phyloP scores from a whole-genome alignment of 495 filamentous ascomycete species.

The Cudoniella acicularis region DNA sequence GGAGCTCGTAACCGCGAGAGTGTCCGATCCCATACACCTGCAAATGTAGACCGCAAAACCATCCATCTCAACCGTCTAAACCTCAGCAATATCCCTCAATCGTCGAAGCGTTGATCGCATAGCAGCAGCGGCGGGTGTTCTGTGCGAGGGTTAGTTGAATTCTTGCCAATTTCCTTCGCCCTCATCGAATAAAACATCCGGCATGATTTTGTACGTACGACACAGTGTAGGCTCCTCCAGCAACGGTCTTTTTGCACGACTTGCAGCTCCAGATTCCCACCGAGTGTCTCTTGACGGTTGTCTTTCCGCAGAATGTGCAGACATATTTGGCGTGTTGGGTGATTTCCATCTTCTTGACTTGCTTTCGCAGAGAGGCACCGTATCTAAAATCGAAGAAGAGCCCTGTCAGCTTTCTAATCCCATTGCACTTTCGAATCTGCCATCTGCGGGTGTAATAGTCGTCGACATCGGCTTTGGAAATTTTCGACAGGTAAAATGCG shows the following conservation, averaged over 20 bases:
- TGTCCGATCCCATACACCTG: constrained; percentile 27
- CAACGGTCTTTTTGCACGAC: constrained; percentile 88
- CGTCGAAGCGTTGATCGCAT: constrained; percentile 96
- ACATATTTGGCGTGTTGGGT: constrained; percentile 92
- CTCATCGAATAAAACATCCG: neutral
- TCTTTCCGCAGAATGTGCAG: constrained; percentile 93
- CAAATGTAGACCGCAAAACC: constrained; percentile 30
- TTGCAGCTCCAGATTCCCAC: constrained; percentile 98
- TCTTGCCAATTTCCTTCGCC: neutral
- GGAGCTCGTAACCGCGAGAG: constrained; percentile 22
- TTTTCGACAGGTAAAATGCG: neutral
- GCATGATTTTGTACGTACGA: constrained; percentile 64
- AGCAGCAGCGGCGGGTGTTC: constrained; percentile 92
- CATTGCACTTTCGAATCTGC: neutral
- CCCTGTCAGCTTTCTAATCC: constrained; percentile 1
- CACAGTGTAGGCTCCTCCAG: constrained; percentile 94
- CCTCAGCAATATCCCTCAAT: constrained; percentile 96
- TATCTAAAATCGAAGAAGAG: constrained; percentile 54
- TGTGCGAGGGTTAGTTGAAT: constrained; percentile 33
- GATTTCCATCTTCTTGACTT: constrained; percentile 99
- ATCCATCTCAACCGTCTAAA: constrained; percentile 54
- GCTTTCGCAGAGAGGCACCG: constrained; percentile 99
- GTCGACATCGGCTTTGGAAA: constrained; percentile 1
- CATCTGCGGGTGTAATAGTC: neutral
- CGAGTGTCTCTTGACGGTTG: constrained; percentile 83